Evolutionary conservation across 192 early-diverging fungal genomes (phyloP), one percentile per base, ranked within the genome.

Genomic region (Kappamyces sp.): DNA sequence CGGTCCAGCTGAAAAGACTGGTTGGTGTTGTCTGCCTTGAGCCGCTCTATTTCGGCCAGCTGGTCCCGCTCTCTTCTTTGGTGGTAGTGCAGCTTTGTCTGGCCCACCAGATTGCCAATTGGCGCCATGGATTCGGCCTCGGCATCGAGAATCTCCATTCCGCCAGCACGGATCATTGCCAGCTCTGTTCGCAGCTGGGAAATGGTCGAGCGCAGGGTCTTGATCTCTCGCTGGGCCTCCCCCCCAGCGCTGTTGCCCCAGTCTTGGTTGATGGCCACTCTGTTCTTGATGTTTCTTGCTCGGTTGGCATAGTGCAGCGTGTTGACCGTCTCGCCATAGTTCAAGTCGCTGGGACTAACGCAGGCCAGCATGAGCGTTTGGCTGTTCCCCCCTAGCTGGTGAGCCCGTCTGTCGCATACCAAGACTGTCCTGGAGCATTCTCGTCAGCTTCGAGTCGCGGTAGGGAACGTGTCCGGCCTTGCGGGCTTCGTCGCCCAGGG

Each of bases 301-400:
- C 97, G 82, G 51, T 92, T 91, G 3, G 97, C 97, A 64, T 97
- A 99, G 66, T 89, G 87, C 40, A 99, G 79, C 1, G 97, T 99
- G 66, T 93, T 97, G 43, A 99, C 64, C 3, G 93, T 94, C 70
- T 99, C 97, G 6, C 76, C 80, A 47, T 89, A 72, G 66, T 94
- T 93, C 51, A 76, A 64, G 62, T 93, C 91, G 15, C 88, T 90
- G 0, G 91, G 87, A 58, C 86, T 86, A 9, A 94, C 90, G 72
- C 94, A 97, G 0, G 97, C 92, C 59, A 99, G 86, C 84, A 99
- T 93, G 48, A 98, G 70, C 0, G 95, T 97, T 64, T 86, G 85
- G 49, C 67, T 87, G 64, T 89, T 97, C 35, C 97, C 97, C 59
- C 97, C 94, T 23, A 23, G 23, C 23, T 23, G 23, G 23, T 23